Evolutionary conservation across 1,284 basidiomycete genomes (phyloP), one percentile per base, ranked within the genome.

Genomic region (Coriolopsis trogii): DNA sequence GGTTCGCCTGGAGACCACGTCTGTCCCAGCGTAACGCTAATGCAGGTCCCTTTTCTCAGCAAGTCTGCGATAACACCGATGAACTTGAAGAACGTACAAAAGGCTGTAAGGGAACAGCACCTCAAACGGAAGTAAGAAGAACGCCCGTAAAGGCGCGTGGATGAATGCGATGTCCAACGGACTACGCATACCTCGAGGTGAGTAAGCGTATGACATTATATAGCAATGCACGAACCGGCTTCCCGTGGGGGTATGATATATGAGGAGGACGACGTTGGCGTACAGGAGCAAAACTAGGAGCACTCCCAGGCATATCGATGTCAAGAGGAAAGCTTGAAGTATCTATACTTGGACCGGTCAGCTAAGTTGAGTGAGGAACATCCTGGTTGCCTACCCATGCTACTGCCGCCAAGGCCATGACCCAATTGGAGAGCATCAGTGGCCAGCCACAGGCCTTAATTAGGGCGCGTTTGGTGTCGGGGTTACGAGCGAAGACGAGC

Each of bases 371-470:
- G 28, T 25, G 2, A 10, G n/a, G n/a, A 15, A 13, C 4, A 34
- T 12, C 5, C 8, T 37, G 8, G 33, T 26, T 18, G 39, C 79
- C 28, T 60, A 93, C 89, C 82, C 89, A 95, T 57, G 86, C 75
- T 34, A 95, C 80, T 0, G 89, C 89, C 91, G 92, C 95, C 3
- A 82, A 69, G 0, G 89, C 91, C 81, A 93, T 87, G 6, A 89
- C 62, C 79, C 90, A 88, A 65, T 96, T 95, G 4, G 89, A 81
- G 23, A 91, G 66, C 0, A 94, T 89, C 37, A 95, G 79, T 1
- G 87, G 78, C 3, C 89, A 66, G 0, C 93, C 93, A 9, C 93
- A 88, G 6, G 85, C 91, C 61, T 89, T 84, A 1, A 87, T 79
- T 5, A 93, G 69, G 0, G 88, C 80, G 46, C 72, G 77, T 84